Evolutionary conservation across 345 rosid genomes (phyloP).

Genomic region (Arabis alpina): DNA sequence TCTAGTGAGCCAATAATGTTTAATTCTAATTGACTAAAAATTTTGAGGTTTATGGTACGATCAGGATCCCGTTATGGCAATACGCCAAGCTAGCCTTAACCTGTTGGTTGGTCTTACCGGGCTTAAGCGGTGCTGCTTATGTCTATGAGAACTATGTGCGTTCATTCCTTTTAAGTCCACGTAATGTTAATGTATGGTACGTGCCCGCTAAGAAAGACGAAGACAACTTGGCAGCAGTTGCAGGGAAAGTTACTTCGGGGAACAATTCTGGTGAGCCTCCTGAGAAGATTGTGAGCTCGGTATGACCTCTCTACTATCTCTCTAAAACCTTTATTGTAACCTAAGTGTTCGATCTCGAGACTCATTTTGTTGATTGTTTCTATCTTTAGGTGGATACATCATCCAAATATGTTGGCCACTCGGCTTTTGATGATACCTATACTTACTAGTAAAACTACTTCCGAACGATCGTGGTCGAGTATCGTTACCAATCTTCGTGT

Average conservation of each 20-base stretch:
- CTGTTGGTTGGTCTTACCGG: constrained; percentile 88
- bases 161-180: constrained; percentile 70
- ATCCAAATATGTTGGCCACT: constrained; percentile 40
- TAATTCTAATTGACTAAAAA: neutral
- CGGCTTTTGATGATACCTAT: constrained; percentile 42
- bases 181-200: constrained; percentile 67
- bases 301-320: constrained; percentile 8
- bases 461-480: neutral
- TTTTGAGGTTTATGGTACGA: constrained; percentile 9
- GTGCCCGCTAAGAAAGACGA: constrained; percentile 64
- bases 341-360: neutral
- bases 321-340: neutral
- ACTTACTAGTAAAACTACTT: constrained; percentile 26
- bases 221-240: constrained; percentile 73
- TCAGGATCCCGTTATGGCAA: constrained; percentile 84
- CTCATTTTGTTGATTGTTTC: neutral
- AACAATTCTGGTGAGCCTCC: constrained; percentile 48
- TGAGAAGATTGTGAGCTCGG: constrained; percentile 55
- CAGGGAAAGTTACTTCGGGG: constrained; percentile 54
- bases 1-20: neutral
- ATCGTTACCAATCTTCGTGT: constrained; percentile 11
- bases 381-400: constrained; percentile 38
- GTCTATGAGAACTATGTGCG: constrained; percentile 73
- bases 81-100: constrained; percentile 68
- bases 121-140: constrained; percentile 83